A percentile compares a stretch with the other conserved stretches of the same genome.
These are phyloP conservation scores for Elsinoe batatas DNA, from an alignment of 2,329 filamentous ascomycete species.

Conservation along the genomic window DNA sequence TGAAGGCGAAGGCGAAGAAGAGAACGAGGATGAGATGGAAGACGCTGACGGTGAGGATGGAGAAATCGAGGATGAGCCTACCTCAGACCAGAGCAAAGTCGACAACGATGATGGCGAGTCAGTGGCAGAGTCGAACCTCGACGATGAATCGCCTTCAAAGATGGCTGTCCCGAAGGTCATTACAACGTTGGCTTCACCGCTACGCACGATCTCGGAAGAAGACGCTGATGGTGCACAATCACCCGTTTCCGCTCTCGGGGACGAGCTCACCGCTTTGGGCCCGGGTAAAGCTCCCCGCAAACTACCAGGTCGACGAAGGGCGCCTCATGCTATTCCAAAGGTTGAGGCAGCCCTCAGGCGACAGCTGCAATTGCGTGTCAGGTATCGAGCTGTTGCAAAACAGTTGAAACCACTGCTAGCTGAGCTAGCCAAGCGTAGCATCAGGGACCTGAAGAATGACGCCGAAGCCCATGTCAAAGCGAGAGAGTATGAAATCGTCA, in stretches of 20 bases:
- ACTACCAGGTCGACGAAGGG: conserved; percentile 33
- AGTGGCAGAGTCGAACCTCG: conserved; percentile 17
- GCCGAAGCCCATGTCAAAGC: conserved; percentile 44
- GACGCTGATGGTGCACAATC: conserved; percentile 12
- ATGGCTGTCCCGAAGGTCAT: conserved; percentile 39
- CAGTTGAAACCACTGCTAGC: conserved; percentile 55
- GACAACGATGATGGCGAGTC: conserved; percentile 1
- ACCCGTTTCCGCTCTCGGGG: conserved; percentile 9
- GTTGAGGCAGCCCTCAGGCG: conserved; percentile 43
- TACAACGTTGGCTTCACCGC: conserved; percentile 9
- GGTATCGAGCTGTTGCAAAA: conserved; percentile 53
- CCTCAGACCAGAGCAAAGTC: conserved; percentile 7
- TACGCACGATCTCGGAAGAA: background rate
- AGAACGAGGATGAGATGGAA: conserved; percentile 4
- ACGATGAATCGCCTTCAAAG: conserved; percentile 16
- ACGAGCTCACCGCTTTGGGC: conserved; percentile 10
- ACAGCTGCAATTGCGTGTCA: conserved; percentile 56
- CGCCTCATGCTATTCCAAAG: conserved; percentile 36
- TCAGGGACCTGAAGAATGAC: conserved; percentile 49
- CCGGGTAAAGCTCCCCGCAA: conserved; percentile 12
- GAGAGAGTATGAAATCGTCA: conserved; percentile 44
- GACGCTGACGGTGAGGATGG: conserved; percentile 1
- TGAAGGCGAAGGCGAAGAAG: conserved; percentile 12
- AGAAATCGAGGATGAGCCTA: background rate
- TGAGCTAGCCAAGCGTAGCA: conserved; percentile 52